Percentiles rank a stretch among this genome's conserved stretches.
Evolutionary conservation across 2,329 filamentous ascomycete genomes (phyloP).

Genomic region (Acrocalymma vagum): DNA sequence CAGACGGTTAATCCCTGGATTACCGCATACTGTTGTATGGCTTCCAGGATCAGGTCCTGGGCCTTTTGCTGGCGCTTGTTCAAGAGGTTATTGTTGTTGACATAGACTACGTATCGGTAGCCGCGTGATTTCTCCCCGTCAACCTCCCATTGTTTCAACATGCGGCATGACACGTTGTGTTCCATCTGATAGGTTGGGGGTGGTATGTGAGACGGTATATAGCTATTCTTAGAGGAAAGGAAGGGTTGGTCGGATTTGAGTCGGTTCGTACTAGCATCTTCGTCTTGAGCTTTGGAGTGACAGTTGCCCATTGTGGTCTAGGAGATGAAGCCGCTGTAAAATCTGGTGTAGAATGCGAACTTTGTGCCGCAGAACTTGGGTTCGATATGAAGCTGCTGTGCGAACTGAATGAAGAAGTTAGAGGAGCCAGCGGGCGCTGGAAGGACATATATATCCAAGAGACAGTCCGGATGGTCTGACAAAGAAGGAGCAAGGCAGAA

Average conservation of each 20-base stretch:
- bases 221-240: conserved; percentile 10
- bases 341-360: conserved; percentile 3
- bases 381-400: conserved; percentile 6
- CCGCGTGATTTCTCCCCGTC: conserved; percentile 12
- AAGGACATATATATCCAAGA: conserved; percentile 10
- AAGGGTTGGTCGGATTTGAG: conserved; percentile 2
- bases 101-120: conserved; percentile 8
- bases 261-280: conserved; percentile 2
- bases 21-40: conserved; percentile 11
- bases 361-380: conserved; percentile 10
- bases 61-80: conserved; percentile 10
- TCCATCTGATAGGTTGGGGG: conserved; percentile 8
- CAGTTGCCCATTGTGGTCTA: conserved; percentile 6
- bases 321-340: conserved; percentile 1
- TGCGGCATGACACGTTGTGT: conserved; percentile 9
- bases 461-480: conserved; percentile 6
- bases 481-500: conserved; percentile 7
- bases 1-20: conserved; percentile 9
- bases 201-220: conserved; percentile 12
- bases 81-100: conserved; percentile 10
- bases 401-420: conserved; percentile 8
- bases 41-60: conserved; percentile 10
- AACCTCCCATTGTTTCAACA: conserved; percentile 11
- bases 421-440: conserved; percentile 7
- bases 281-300: conserved; percentile 5